phyloP scores from a whole-genome alignment of 148 eudicot species.

The Simmondsia chinensis region DNA sequence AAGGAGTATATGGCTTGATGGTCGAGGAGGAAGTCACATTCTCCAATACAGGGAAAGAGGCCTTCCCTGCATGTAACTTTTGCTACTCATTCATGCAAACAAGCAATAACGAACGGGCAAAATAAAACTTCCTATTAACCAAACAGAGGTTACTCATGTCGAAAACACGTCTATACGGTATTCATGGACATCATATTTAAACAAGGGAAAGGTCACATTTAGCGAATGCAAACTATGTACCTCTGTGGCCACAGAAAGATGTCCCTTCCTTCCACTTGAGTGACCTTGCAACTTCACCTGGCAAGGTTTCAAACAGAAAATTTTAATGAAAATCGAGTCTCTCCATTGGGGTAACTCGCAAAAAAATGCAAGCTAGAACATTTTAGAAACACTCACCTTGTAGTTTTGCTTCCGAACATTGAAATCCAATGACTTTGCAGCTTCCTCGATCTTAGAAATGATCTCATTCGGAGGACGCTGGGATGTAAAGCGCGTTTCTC shows the following conservation, averaged over 20 bases:
- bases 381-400: constrained; percentile 39
- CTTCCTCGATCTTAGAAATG: constrained; percentile 78
- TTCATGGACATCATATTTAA: too few species aligned
- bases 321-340: neutral
- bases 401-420: constrained; percentile 69
- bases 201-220: neutral
- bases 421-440: constrained; percentile 85
- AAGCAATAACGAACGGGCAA: too few species aligned
- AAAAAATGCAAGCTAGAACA: neutral
- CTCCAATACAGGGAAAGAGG: too few species aligned
- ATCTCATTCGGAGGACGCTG: constrained; percentile 76
- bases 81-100: too few species aligned
- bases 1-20: too few species aligned
- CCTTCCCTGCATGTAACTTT: too few species aligned
- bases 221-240: constrained; percentile 22
- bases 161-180: too few species aligned
- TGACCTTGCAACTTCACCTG: constrained; percentile 94
- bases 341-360: neutral
- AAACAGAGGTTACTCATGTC: too few species aligned
- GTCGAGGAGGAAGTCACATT: too few species aligned
- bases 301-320: constrained; percentile 8
- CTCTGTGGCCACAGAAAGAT: constrained; percentile 93
- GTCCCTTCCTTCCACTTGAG: constrained; percentile 85
- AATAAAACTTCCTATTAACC: too few species aligned
- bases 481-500: constrained; percentile 83